phyloP scores from a whole-genome alignment of 2,329 filamentous ascomycete genomes.

The Trichoderma arundinaceum region DNA sequence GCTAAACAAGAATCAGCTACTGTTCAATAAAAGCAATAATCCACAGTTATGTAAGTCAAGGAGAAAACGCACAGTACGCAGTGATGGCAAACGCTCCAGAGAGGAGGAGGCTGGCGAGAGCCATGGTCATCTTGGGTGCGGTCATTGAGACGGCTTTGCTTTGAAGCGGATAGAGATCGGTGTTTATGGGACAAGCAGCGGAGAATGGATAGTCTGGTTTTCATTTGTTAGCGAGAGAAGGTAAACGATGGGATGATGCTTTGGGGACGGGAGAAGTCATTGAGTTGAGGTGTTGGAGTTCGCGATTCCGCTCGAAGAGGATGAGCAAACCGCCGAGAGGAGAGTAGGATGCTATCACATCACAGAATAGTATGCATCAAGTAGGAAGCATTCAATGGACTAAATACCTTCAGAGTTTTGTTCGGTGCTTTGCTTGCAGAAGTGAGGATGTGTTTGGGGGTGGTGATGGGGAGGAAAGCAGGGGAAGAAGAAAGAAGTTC shows the following conservation, averaged over 20 bases:
- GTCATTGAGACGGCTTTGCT: conserved; percentile 36
- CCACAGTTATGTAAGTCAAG: background rate
- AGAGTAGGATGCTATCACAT: background rate
- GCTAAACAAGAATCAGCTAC: conserved; percentile 36
- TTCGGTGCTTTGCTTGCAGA: conserved; percentile 2
- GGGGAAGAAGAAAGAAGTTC: conserved; percentile 12
- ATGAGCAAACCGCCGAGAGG: background rate
- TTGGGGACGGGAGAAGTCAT: background rate
- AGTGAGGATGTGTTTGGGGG: background rate
- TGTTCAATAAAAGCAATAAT: background rate
- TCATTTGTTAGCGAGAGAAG: background rate
- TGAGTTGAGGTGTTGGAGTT: background rate
- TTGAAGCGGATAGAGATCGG: background rate
- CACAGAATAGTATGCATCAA: background rate
- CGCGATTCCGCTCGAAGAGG: background rate
- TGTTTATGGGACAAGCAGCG: background rate
- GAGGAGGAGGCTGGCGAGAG: conserved; percentile 36
- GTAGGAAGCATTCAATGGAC: rapidly evolving
- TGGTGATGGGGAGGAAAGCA: conserved; percentile 11
- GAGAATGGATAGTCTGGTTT: background rate
- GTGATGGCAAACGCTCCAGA: conserved; percentile 29
- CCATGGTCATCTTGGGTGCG: conserved; percentile 40
- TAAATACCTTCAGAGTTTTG: conserved; percentile 9
- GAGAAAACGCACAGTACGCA: conserved; percentile 18
- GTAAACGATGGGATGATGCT: background rate